Base-by-base conservation (phyloP, 805 yeast genomes). In the Kurtzmaniella fragi region DNA sequence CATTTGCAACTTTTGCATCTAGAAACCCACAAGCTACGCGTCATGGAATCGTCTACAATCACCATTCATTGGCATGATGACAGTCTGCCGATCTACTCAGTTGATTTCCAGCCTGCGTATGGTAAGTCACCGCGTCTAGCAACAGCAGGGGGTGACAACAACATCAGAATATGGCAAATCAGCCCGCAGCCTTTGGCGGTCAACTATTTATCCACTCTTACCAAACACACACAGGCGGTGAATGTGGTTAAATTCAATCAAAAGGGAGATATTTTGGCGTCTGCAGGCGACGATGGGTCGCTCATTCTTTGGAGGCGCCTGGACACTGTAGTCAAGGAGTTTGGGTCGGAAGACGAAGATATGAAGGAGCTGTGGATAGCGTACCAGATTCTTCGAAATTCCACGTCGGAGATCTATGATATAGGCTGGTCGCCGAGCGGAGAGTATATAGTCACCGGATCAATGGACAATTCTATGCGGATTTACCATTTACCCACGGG, bases 241-340 rank as follows among this genome's bases (percentile, higher is more conserved):
- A 93, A 93, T 54, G 90, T 80, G 27, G 95, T 87, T 4, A 65
- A 96, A 37, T 93, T 90, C 55, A 82, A 78, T 52, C 80, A 82
- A 2, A 61, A 58, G 2, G 96, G 96, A 1, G 70, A 74, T 35
- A 47, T 73, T 5, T 64, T 93, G 16, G 98, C 98, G 0, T 75
- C 91, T 0, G 97, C 96, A 0, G 95, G 97, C 3, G 99, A 93
- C 55, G 99, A 93, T 58, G 98, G 99, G 1, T 78, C 83, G 5
- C 74, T 93, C 17, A 68, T 90, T 46, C 61, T 93, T 28, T 93
- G 99, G 99, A 70, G 66, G 31, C 65, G 73, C 15, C 66, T 78
- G 16, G 80, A 77, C 34, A 64, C 65, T 3, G 64, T 79, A 13
- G 68, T 75, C 5, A 68, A 69, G 44, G 86, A 83, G 30, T 79